Base-by-base conservation (phyloP, 2,329 filamentous ascomycete species). In the Pseudogymnoascus sp. region DNA sequence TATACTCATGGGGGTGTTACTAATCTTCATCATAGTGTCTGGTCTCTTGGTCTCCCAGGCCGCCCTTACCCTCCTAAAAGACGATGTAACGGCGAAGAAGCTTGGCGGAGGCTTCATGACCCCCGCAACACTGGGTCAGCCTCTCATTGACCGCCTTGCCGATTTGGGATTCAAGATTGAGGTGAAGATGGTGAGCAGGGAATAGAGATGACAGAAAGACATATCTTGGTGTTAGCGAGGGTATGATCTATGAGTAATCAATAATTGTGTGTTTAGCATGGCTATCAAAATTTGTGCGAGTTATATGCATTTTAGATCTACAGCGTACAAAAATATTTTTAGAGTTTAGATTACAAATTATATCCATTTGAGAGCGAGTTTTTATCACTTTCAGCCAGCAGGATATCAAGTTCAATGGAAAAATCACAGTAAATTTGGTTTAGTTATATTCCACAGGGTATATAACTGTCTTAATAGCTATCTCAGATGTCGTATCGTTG, bases 91-190 rank as follows among this genome's bases (percentile, higher is more conserved):
- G 38, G 80, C 79, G 9, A 77, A 80, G 59, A 74, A 80, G 37
- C 75, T 90, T 11, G 79, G 79, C 1, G 89, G 89, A 17, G 89
- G 89, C 2, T 77, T 91, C 23, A 83, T 89, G 66, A 93, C 90
- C 1, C 86, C 89, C 0, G 87, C 89, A 0, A 88, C 83, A 62
- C 76, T 93, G 2, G 89, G 89, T 0, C 84, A 88, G 68, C 76
- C 79, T 9, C 88, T 84, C 70, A 77, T 91, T 64, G 83, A 91
- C 70, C 79, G 87, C 13, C 70, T 90, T 42, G 77, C 82, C 37
- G 78, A 80, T 35, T 80, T 78, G 40, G 88, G 88, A 2, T 82
- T 92, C 70, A 83, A 83, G 71, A 79, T 88, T 50, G 83, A 89
- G 69, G 79, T 79, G 23, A 80, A 79, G 70, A 74, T 82, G 13